Conservation (phyloP, 345 rosid genomes). For the Hibiscus syriacus region DNA sequence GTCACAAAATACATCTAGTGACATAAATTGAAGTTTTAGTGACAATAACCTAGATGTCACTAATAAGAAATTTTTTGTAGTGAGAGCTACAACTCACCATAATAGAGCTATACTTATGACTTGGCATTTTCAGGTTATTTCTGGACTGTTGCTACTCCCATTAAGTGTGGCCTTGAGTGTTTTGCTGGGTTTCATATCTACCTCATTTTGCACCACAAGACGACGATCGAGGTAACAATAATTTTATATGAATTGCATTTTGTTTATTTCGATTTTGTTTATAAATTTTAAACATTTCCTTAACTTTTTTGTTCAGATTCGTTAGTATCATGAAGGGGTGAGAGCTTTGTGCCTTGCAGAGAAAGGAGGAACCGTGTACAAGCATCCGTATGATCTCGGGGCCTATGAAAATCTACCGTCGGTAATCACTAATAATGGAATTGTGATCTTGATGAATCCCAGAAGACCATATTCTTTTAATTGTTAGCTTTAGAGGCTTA, state of each 20-base stretch:
- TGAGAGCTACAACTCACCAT: background rate
- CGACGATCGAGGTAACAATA: conserved; percentile 70
- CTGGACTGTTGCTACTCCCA: conserved; percentile 60
- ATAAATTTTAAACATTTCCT: background rate
- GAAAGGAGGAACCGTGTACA: conserved; percentile 70
- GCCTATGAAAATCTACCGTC: conserved; percentile 50
- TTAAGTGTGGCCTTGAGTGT: conserved; percentile 52
- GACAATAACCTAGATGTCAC: no score
- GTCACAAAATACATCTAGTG: no score
- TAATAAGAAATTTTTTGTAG: no score
- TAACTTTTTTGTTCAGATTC: background rate
- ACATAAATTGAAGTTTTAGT: no score
- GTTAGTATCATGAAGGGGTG: conserved; percentile 88
- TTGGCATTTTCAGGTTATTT: conserved; percentile 48
- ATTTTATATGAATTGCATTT: conserved; percentile 1
- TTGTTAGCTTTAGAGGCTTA: background rate
- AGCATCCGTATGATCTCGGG: conserved; percentile 81
- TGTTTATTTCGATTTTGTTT: background rate
- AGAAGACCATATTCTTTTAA: background rate
- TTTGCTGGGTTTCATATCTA: conserved; percentile 80
- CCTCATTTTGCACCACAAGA: conserved; percentile 72
- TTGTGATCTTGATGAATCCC: background rate
- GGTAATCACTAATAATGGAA: conserved; percentile 24
- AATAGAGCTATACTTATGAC: conserved; percentile 6
- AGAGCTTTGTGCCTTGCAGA: conserved; percentile 92